Evolutionary conservation across 2,329 filamentous ascomycete species (phyloP), one percentile per base, ranked within the genome.

Genomic region (Fusarium penzigii): DNA sequence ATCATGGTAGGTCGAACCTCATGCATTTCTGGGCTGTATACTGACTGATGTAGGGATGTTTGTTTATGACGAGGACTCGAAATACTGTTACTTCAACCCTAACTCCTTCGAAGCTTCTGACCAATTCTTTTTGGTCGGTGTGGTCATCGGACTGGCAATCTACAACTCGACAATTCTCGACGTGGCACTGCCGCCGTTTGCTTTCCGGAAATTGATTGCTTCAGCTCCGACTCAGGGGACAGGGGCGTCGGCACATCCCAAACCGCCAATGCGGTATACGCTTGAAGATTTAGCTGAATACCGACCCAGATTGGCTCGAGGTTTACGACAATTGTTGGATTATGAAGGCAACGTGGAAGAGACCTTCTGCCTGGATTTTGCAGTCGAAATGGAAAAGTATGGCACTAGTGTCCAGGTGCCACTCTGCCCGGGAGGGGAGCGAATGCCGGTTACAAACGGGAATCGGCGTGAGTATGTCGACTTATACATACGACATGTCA

Each of bases 121-220:
- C 65, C 91, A 96, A 60, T 97, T 90, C 71, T 96, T 94, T 67
- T 79, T 96, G 17, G 89, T 97, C 29, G 92, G 92, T 1, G 90
- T 94, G 12, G 80, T 96, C 8, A 80, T 97, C 49, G 92, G 92
- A 1, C 77, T 97, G 52, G 92, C 92, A 13, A 96, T 97, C 55
- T 96, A 96, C 74, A 96, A 97, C 70, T 95, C 90, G 3, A 96
- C 90, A 1, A 96, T 96, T 60, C 77, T 97, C 16, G 92, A 96
- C 66, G 83, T 96, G 44, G 89, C 90, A 2, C 80, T 97, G 17
- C 92, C 92, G 1, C 89, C 92, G 0, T 96, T 96, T 68, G 87
- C 89, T 1, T 97, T 96, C 68, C 86, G 90, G 59, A 96, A 96
- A 69, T 80, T 97, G 17, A 78, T 96, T 39, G 85, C 89, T 3